These are phyloP conservation scores for Tetracentron sinense DNA, from an alignment of 164 flowering plant species.

Conservation along the genomic window DNA sequence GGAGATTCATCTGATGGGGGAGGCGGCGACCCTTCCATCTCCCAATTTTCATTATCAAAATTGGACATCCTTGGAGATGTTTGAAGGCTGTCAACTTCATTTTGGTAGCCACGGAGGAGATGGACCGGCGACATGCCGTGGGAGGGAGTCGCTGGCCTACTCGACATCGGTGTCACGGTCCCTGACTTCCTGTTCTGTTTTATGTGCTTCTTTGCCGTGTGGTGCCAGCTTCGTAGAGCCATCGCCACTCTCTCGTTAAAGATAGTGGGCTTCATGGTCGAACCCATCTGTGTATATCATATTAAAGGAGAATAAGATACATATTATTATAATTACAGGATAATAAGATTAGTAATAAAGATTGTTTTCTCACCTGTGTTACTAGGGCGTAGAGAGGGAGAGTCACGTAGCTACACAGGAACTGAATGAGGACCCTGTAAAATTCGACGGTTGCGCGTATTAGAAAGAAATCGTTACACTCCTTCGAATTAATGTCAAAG, in stretches of 20 bases:
- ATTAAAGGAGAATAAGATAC: background rate
- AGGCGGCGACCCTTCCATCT: constrained; percentile 36
- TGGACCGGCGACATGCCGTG: constrained; percentile 51
- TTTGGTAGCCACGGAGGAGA: constrained; percentile 37
- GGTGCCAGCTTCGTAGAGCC: constrained; percentile 68
- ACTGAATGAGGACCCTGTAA: constrained; percentile 52
- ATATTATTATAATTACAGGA: too few species aligned
- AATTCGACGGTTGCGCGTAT: too few species aligned
- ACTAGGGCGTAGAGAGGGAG: constrained; percentile 88
- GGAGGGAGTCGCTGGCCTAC: constrained; percentile 51
- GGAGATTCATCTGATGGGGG: constrained; percentile 34
- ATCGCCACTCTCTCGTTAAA: constrained; percentile 65
- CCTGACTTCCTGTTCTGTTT: constrained; percentile 35
- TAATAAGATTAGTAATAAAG: too few species aligned
- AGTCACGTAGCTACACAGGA: too few species aligned
- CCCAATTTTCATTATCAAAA: constrained; percentile 33
- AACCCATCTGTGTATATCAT: constrained; percentile 60
- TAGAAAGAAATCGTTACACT: background rate
- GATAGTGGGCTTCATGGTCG: constrained; percentile 70
- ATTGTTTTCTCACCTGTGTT: constrained; percentile 50
- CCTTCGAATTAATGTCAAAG: background rate
- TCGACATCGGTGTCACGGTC: constrained; percentile 42
- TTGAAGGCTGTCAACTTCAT: constrained; percentile 39
- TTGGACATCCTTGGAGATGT: constrained; percentile 36
- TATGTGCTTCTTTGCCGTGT: constrained; percentile 51